Percentiles rank a stretch among this genome's conserved stretches.
Conservation (phyloP, 768 basidiomycete genomes). For the Boletus subcaerulescens region DNA sequence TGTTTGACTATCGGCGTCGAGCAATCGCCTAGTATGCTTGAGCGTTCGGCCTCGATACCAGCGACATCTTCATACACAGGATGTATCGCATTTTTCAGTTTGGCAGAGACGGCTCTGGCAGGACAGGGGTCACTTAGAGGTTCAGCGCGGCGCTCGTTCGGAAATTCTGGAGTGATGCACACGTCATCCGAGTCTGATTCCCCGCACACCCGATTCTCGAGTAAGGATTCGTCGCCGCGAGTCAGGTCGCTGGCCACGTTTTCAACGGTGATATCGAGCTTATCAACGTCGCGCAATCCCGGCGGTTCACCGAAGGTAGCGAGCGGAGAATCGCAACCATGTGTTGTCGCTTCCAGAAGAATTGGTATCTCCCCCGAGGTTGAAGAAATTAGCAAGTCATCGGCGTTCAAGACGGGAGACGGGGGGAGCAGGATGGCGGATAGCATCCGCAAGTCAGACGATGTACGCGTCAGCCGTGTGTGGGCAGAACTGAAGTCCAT, state of each 20-base stretch:
- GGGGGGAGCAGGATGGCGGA: slow-evolving; percentile 37
- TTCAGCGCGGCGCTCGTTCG: not conserved
- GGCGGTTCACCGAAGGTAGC: not conserved
- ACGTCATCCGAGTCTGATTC: not conserved
- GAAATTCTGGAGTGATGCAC: not conserved
- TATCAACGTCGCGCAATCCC: slow-evolving; percentile 5
- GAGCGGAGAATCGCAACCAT: slow-evolving; percentile 6
- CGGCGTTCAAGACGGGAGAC: slow-evolving; percentile 45
- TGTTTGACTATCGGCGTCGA: not conserved
- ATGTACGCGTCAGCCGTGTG: slow-evolving; percentile 36
- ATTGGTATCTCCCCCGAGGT: slow-evolving; percentile 55
- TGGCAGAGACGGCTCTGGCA: not conserved
- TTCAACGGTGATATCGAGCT: not conserved
- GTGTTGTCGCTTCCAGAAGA: slow-evolving; percentile 33
- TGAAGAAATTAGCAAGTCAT: slow-evolving; percentile 33
- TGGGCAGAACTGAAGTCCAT: slow-evolving; percentile 18
- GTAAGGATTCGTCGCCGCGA: not conserved
- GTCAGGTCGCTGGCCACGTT: not conserved
- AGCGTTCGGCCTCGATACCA: not conserved
- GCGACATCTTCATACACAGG: not conserved
- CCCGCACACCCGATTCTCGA: slow-evolving; percentile 3
- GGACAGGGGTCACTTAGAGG: not conserved
- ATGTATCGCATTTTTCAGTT: not conserved
- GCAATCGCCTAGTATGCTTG: not conserved
- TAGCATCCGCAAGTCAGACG: slow-evolving; percentile 40